Evolutionary conservation across 495 filamentous ascomycete species (phyloP).

Genomic region (Tuber microsphaerosporum): DNA sequence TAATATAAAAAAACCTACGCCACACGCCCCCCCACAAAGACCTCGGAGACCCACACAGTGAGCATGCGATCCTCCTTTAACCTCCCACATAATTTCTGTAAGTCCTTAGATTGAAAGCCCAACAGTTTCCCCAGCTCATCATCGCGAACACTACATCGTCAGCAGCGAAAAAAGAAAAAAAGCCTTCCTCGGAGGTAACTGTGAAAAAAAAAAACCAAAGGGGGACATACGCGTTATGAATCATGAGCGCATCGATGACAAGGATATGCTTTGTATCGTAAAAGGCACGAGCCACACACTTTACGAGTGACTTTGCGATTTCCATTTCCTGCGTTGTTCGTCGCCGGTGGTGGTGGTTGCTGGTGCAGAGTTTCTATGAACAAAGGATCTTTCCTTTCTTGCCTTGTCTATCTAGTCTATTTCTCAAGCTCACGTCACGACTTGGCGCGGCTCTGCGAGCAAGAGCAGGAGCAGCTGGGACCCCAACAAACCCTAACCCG

Average conservation of each 20-base stretch:
- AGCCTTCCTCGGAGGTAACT: conserved; percentile 32
- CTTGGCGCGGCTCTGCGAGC: background rate
- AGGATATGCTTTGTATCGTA: conserved; percentile 84
- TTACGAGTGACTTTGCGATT: conserved; percentile 77
- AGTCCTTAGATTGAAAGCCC: conserved; percentile 77
- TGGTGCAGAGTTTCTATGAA: background rate
- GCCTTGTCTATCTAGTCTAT: too few relatives aligned
- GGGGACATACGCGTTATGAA: conserved; percentile 70
- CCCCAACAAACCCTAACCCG: background rate
- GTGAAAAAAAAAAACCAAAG: conserved; percentile 1
- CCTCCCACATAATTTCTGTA: conserved; percentile 76
- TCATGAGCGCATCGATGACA: conserved; percentile 82
- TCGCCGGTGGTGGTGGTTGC: background rate
- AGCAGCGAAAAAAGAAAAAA: conserved; percentile 1
- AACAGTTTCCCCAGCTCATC: conserved; percentile 80
- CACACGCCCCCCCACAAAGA: background rate
- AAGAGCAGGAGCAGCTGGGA: background rate
- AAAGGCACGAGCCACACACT: conserved; percentile 83
- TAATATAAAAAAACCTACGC: background rate
- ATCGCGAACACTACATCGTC: conserved; percentile 56
- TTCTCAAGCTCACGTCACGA: background rate
- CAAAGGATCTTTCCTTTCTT: background rate
- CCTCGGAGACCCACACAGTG: conserved; percentile 50
- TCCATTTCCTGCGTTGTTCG: conserved; percentile 53
- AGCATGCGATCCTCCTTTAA: conserved; percentile 81